Evolutionary conservation across 2,329 filamentous ascomycete genomes (phyloP), one percentile per base, ranked within the genome.

Genomic region (Xylariaceae sp.): DNA sequence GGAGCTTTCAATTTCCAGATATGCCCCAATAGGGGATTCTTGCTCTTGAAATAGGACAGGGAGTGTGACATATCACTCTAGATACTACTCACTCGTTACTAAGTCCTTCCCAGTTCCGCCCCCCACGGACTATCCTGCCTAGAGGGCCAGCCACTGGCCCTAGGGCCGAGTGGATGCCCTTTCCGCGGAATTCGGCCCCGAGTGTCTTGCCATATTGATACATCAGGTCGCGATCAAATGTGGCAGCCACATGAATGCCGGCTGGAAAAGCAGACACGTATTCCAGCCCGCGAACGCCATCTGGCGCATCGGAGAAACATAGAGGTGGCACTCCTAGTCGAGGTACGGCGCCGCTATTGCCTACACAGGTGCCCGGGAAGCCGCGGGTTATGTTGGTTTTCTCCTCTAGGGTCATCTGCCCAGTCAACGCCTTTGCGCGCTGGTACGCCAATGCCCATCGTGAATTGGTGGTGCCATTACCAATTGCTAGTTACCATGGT

Each of bases 71-170:
- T n/a, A n/a, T n/a, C n/a, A n/a, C n/a, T n/a, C n/a, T n/a, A n/a
- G n/a, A n/a, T n/a, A n/a, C n/a, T n/a, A n/a, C n/a, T n/a, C n/a
- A n/a, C n/a, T 96, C 91, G 0, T 89, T 78, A 0, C 90, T 90
- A 65, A 96, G 96, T 0, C 89, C 90, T 71, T 96, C 91, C 91
- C 91, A 96, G 63, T 93, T 93, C 51, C 92, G 81, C 1, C 92
- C 91, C n/a, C 91, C 92, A 18, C 89, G 89, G 1, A 91, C 91
- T 78, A 91, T 86, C 50, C 90, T 80, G 2, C 91, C 91, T 0
- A 96, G 72, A 0, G 91, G 88, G 0, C 91, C 92, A 72, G 96
- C 89, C 7, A 86, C 85, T 3, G 92, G 91, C 0, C 50, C 44
- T 16, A 19, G 16, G 44, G 41, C 70, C 2, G 92, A 84, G 68